These are phyloP conservation scores for Botrytis medusae DNA, from an alignment of 2,329 filamentous ascomycete species.

Conservation along the genomic window DNA sequence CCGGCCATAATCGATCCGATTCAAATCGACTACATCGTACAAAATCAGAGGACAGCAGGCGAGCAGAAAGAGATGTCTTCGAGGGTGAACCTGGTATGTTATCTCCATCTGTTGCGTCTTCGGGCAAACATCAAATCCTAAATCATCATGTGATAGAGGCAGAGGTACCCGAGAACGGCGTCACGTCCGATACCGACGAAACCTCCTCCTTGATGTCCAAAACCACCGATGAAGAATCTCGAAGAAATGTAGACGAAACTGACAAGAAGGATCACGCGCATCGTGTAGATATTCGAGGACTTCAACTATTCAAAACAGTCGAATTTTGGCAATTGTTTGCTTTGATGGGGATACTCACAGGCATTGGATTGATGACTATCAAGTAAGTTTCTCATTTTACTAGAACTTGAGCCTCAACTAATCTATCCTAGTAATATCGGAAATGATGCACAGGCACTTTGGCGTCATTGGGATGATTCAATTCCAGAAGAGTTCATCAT, in stretches of 20 bases:
- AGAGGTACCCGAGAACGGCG: constrained; percentile 34
- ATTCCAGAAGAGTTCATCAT: constrained; percentile 74
- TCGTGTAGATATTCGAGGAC: constrained; percentile 86
- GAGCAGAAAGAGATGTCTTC: constrained; percentile 42
- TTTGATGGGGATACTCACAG: constrained; percentile 86
- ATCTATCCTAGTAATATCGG: constrained; percentile 75
- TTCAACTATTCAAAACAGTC: constrained; percentile 65
- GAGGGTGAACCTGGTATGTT: constrained; percentile 66
- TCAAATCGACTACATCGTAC: constrained; percentile 45
- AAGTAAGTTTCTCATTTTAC: constrained; percentile 65
- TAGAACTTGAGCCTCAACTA: neutral
- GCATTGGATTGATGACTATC: constrained; percentile 97
- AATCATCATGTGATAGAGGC: constrained; percentile 36
- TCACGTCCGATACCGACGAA: constrained; percentile 59
- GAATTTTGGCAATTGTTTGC: constrained; percentile 92
- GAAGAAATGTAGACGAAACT: constrained; percentile 49
- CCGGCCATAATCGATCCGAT: constrained; percentile 41
- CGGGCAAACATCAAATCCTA: constrained; percentile 36
- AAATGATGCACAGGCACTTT: constrained; percentile 81
- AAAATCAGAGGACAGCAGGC: constrained; percentile 47
- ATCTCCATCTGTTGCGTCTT: constrained; percentile 37
- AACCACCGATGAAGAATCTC: constrained; percentile 46
- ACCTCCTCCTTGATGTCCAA: constrained; percentile 75
- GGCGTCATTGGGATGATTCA: constrained; percentile 78
- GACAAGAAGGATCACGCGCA: constrained; percentile 69